phyloP scores from a whole-genome alignment of 345 rosid species.

The Brassica cretica region DNA sequence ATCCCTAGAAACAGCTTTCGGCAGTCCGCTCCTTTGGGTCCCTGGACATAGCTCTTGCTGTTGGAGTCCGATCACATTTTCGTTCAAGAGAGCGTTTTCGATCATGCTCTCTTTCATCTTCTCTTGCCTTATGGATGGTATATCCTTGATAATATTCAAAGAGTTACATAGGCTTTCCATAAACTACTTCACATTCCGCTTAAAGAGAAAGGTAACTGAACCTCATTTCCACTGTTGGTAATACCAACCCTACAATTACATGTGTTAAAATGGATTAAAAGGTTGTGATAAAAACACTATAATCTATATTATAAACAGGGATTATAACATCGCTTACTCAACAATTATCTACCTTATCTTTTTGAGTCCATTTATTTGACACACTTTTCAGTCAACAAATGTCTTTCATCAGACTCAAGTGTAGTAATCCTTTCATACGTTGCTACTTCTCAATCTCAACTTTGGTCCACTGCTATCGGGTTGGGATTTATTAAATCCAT shows the following conservation, averaged over 20 bases:
- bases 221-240: conserved; percentile 51
- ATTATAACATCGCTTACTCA: conserved; percentile 38
- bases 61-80: conserved; percentile 53
- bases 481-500: too few relatives aligned
- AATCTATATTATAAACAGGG: background rate
- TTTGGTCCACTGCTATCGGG: too few relatives aligned
- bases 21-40: conserved; percentile 49
- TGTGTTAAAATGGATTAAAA: background rate
- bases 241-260: conserved; percentile 43
- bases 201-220: conserved; percentile 43
- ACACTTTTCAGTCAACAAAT: too few relatives aligned
- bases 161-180: conserved; percentile 42
- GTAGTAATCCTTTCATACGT: too few relatives aligned
- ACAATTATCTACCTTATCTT: conserved; percentile 51
- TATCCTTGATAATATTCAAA: too few relatives aligned
- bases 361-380: conserved; percentile 12
- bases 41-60: conserved; percentile 32
- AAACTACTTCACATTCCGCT: conserved; percentile 45
- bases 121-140: conserved; percentile 51
- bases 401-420: too few relatives aligned
- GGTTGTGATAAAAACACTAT: background rate
- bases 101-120: conserved; percentile 68
- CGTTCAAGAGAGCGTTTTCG: conserved; percentile 64
- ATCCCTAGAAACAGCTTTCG: conserved; percentile 62
- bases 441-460: too few relatives aligned